These are phyloP conservation scores for Peronospora belbahrii DNA, from an alignment of 352 stramenopile species.

Conservation along the genomic window DNA sequence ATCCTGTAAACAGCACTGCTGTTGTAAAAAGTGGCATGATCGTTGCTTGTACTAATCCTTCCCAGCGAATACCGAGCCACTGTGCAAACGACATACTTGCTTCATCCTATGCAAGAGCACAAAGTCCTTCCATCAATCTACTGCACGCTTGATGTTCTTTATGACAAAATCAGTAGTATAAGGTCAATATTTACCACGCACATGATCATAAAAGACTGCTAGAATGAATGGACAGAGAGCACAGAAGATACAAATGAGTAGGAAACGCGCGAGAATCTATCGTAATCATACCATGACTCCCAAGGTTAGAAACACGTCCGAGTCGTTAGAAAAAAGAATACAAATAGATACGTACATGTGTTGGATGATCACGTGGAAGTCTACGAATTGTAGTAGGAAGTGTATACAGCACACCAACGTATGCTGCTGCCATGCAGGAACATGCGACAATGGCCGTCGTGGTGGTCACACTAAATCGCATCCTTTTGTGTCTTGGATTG, in stretches of 20 bases:
- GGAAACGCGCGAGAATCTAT: conserved; percentile 80
- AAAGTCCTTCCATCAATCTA: conserved; percentile 1
- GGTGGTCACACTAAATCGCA: conserved; percentile 71
- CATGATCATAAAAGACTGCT: conserved; percentile 76
- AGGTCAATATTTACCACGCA: conserved; percentile 19
- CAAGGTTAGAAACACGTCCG: not conserved
- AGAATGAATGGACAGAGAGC: conserved; percentile 75
- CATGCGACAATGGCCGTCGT: conserved; percentile 65
- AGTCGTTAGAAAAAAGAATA: not conserved
- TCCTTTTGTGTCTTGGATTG: conserved; percentile 28
- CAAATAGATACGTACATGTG: conserved; percentile 41
- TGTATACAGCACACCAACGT: conserved; percentile 84
- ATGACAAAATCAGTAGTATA: not conserved
- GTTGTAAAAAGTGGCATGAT: conserved; percentile 62
- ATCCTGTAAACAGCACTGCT: conserved; percentile 69
- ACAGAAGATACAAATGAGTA: conserved; percentile 85
- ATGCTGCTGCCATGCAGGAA: conserved; percentile 72
- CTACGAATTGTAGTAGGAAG: conserved; percentile 62
- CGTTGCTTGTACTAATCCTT: conserved; percentile 48
- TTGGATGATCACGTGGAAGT: conserved; percentile 77
- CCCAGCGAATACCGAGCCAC: conserved; percentile 73
- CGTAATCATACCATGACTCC: not conserved
- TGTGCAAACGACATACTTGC: conserved; percentile 70
- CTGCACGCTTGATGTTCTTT: not conserved
- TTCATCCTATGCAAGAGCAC: conserved; percentile 42